A percentile compares a stretch with the other conserved stretches of the same genome.
phyloP scores from a whole-genome alignment of 768 basidiomycete genomes.

The Boletus vinaceobasis region DNA sequence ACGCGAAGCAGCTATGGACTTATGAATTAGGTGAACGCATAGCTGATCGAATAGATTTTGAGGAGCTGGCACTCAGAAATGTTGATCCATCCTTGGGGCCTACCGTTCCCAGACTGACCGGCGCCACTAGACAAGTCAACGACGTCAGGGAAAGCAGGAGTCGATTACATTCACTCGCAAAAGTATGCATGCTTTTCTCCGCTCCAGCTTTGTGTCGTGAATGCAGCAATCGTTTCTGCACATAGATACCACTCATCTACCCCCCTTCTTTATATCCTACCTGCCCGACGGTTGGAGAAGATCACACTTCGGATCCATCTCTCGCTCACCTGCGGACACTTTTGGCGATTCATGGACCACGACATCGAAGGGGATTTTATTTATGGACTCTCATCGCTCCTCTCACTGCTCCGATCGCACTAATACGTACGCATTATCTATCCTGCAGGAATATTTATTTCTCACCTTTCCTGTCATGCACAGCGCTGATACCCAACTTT shows the following conservation, averaged over 20 bases:
- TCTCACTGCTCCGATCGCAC: constrained; percentile 69
- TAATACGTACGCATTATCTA: constrained; percentile 58
- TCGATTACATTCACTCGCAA: constrained; percentile 7
- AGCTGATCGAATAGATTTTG: constrained; percentile 72
- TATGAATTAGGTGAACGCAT: constrained; percentile 65
- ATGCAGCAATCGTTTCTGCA: not conserved
- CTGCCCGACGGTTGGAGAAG: constrained; percentile 14
- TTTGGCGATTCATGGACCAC: constrained; percentile 53
- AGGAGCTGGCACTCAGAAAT: constrained; percentile 72
- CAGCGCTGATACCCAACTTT: constrained; percentile 78
- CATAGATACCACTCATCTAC: constrained; percentile 51
- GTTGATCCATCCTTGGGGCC: constrained; percentile 70
- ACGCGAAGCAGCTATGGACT: constrained; percentile 46
- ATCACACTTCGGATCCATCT: constrained; percentile 31
- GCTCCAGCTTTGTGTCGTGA: not conserved
- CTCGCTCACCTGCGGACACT: constrained; percentile 48
- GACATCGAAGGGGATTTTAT: constrained; percentile 63
- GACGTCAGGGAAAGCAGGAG: constrained; percentile 8
- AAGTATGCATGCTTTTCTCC: constrained; percentile 7
- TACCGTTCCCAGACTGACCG: constrained; percentile 29
- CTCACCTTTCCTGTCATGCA: not conserved
- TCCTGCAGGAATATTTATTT: not conserved
- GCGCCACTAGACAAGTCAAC: constrained; percentile 14
- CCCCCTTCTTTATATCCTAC: constrained; percentile 54
- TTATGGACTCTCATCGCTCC: constrained; percentile 66